These are phyloP conservation scores for Bondarzewia mesenterica DNA, from an alignment of 1,284 basidiomycete genomes.

Conservation along the genomic window DNA sequence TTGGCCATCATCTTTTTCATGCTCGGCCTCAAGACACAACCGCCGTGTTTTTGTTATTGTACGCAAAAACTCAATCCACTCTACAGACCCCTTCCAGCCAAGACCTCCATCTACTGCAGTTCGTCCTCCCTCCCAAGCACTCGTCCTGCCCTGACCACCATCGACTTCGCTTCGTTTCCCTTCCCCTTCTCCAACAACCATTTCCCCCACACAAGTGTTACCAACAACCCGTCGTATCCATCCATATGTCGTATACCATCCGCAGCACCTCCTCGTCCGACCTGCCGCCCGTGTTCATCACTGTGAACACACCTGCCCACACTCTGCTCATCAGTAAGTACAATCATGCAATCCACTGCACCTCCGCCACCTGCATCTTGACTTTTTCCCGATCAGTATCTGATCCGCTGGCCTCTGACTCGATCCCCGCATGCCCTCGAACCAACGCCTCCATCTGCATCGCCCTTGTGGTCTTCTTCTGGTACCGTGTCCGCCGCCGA, in stretches of 20 bases:
- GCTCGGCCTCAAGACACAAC: no score
- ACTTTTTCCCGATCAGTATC: neutral
- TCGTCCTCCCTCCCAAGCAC: conserved; percentile 12
- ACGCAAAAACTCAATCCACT: no score
- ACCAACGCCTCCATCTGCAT: conserved; percentile 55
- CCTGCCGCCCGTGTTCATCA: conserved; percentile 10
- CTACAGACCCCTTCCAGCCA: conserved; percentile 6
- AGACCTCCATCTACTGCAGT: conserved; percentile 17
- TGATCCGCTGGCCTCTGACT: neutral
- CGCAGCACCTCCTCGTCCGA: conserved; percentile 26
- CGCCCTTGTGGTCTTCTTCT: conserved; percentile 67
- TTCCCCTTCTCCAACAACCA: conserved; percentile 35
- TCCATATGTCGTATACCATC: conserved; percentile 36
- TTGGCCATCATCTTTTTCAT: no score
- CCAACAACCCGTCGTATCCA: conserved; percentile 23
- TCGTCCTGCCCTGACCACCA: conserved; percentile 17
- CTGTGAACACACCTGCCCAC: conserved; percentile 35
- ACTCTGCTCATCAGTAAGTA: conserved; percentile 36
- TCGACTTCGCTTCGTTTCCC: conserved; percentile 21
- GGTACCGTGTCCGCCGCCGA: conserved; percentile 57
- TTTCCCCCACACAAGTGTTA: conserved; percentile 35
- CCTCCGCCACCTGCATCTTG: conserved; percentile 21
- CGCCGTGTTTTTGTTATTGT: no score
- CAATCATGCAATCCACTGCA: conserved; percentile 32
- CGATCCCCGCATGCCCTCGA: conserved; percentile 10